phyloP scores from a whole-genome alignment of 2,329 filamentous ascomycete genomes.

The Fusarium multiceps region DNA sequence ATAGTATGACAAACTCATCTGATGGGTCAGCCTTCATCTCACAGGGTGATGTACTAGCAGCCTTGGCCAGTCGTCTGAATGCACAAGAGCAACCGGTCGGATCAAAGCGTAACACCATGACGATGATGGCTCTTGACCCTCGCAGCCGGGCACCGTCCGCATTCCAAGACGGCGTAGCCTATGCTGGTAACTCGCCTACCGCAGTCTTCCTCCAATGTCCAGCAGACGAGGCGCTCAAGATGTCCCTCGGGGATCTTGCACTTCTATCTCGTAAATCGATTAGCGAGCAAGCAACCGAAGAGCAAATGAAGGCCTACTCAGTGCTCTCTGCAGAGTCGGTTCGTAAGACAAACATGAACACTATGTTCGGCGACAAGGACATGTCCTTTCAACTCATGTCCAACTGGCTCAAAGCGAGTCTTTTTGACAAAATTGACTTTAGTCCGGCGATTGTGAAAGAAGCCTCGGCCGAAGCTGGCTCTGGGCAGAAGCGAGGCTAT shows the following conservation, averaged over 20 bases:
- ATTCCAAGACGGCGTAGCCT: constrained; percentile 1
- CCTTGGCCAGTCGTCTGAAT: constrained; percentile 3
- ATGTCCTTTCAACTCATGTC: constrained; percentile 34
- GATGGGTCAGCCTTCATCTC: background rate
- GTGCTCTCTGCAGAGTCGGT: constrained; percentile 19
- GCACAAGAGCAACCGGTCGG: constrained; percentile 5
- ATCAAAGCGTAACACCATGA: background rate
- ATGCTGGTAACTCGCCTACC: constrained; percentile 25
- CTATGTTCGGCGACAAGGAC: constrained; percentile 21
- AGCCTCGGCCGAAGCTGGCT: background rate
- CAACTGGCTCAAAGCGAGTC: constrained; percentile 30
- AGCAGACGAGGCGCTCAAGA: background rate
- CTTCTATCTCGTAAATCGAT: constrained; percentile 22
- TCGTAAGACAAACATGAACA: constrained; percentile 7
- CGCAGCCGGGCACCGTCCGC: constrained; percentile 18
- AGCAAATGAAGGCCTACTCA: constrained; percentile 29
- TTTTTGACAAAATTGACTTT: constrained; percentile 32
- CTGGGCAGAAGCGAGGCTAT: constrained; percentile 6
- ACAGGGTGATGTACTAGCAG: constrained; percentile 14
- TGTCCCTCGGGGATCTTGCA: constrained; percentile 29
- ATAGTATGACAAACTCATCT: constrained; percentile 8
- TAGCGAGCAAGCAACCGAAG: constrained; percentile 28
- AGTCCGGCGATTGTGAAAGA: constrained; percentile 13
- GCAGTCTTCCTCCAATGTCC: constrained; percentile 18
- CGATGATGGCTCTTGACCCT: constrained; percentile 25